Base-by-base conservation (phyloP, 2,329 filamentous ascomycete species). In the Phialophora verrucosa region DNA sequence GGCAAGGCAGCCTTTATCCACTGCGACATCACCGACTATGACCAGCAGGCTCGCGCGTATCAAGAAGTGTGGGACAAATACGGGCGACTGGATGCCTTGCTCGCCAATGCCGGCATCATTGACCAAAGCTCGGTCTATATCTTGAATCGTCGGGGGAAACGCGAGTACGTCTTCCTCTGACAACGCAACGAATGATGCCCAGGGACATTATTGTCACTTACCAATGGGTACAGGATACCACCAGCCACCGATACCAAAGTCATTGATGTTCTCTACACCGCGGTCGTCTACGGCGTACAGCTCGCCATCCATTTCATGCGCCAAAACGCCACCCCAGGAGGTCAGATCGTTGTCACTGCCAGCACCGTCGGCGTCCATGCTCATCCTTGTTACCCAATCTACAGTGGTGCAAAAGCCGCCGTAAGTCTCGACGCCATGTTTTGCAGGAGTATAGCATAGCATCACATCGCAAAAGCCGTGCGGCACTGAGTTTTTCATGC, bases 31-130 rank as follows among this genome's bases (percentile, higher is more conserved):
- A 73, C 76, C 17, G 77, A 78, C 29, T 85, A 85, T 70, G 74
- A 78, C 4, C 78, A 78, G 11, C 82, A 85, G 65, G 77, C 78
- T 0, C 64, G 69, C 1, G 77, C 79, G 11, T 85, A 85, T 71
- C 70, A 74, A 8, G 65, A 75, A 2, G 81, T 83, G 0, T 83
- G 78, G 75, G 64, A 76, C 6, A 77, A 76, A 49, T 84, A 79
- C 74, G 78, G 78, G 0, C 78, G 81, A 8, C 74, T 86, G 11
- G 83, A 86, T 74, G 78, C 79, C 0, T 70, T 85, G 0, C 79
- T 81, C n/a, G 79, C 81, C 50, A 85, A 85, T 68, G 83, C 83
- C 0, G 84, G 83, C n/a, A 79, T 81, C 38, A 77, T 82, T 1
- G 83, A 85, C 70, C 73, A 69, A 11, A 78, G 76, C 17, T 83